Evolutionary conservation across 2,329 filamentous ascomycete genomes (phyloP).

Genomic region (Diaporthe capsici): DNA sequence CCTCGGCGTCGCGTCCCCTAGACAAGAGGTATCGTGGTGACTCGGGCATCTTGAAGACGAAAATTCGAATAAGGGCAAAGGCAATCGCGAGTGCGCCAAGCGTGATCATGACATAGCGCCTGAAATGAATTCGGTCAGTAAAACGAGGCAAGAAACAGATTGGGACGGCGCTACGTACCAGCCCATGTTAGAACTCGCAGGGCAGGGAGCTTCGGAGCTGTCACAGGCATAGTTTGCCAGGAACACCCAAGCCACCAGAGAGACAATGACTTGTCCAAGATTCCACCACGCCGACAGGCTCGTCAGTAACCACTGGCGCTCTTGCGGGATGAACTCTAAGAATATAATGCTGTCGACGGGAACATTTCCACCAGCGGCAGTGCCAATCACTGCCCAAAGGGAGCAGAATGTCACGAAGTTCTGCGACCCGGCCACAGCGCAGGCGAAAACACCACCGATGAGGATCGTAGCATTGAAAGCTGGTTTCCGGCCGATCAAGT

Average conservation of each 20-base stretch:
- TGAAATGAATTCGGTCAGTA: background rate
- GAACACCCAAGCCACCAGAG: slow-evolving; percentile 61
- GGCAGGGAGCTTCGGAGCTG: slow-evolving; percentile 53
- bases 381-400: slow-evolving; percentile 66
- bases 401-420: slow-evolving; percentile 70
- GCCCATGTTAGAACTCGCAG: slow-evolving; percentile 61
- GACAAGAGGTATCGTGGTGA: slow-evolving; percentile 62
- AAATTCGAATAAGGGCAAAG: slow-evolving; percentile 60
- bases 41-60: slow-evolving; percentile 63
- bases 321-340: slow-evolving; percentile 64
- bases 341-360: slow-evolving; percentile 67
- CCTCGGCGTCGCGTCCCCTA: slow-evolving; percentile 60
- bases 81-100: slow-evolving; percentile 60
- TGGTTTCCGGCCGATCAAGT: slow-evolving; percentile 57
- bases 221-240: slow-evolving; percentile 58
- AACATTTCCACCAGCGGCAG: slow-evolving; percentile 62
- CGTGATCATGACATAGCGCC: slow-evolving; percentile 60
- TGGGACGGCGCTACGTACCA: slow-evolving; percentile 50
- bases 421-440: slow-evolving; percentile 69
- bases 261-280: slow-evolving; percentile 63
- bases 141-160: background rate
- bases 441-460: slow-evolving; percentile 66
- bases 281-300: slow-evolving; percentile 65
- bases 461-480: slow-evolving; percentile 62
- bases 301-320: slow-evolving; percentile 63